Evolutionary conservation across 306 rosid species (phyloP), one percentile per base, ranked within the genome.

Genomic region (Lablab purpureus): DNA sequence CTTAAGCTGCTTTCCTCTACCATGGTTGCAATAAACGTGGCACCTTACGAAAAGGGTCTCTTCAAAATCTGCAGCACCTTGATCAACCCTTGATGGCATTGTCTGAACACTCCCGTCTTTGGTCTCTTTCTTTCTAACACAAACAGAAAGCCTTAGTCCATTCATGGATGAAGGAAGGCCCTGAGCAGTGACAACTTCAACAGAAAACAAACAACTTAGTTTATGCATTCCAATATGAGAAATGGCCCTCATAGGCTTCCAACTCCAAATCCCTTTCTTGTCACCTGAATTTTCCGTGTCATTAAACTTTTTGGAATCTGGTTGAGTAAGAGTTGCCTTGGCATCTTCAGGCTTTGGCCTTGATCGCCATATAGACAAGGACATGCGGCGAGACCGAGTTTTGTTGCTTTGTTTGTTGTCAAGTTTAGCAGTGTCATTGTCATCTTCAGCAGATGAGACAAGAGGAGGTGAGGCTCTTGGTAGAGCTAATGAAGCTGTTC

Each of bases 61-160:
- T 72, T 92, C 99, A 22, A 95, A 95, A 80, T 95, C 99, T 60
- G 93, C 98, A 75, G 91, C 92, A 66, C 97, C 96, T 71, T 92
- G 94, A 6, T 89, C 71, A 46, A 91, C 97, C 68, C 97, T 82
- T 27, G 99, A 88, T 6, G 97, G 96, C 99, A 95, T 95, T 47
- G 99, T 88, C 49, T 95, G 94, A 30, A 91, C 97, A 2, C 92
- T 84, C 27, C 97, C 98, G 8, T 91, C 99, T 67, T 85, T 91
- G 7, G 92, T 87, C 70, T 91, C 99, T 81, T 91, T 95, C 92
- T 95, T 95, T 67, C 97, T 88, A 2, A 92, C 90, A 77, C 94
- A 86, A 56, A 91, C 89, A 23, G 90, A 95, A 62, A 95, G 94
- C 47, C 99, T 81, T 2, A 95, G 83, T 40, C 99, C 99, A 47